These are phyloP conservation scores for Eimeria maxima DNA, from an alignment of 169 alveolate genomes.

Conservation along the genomic window DNA sequence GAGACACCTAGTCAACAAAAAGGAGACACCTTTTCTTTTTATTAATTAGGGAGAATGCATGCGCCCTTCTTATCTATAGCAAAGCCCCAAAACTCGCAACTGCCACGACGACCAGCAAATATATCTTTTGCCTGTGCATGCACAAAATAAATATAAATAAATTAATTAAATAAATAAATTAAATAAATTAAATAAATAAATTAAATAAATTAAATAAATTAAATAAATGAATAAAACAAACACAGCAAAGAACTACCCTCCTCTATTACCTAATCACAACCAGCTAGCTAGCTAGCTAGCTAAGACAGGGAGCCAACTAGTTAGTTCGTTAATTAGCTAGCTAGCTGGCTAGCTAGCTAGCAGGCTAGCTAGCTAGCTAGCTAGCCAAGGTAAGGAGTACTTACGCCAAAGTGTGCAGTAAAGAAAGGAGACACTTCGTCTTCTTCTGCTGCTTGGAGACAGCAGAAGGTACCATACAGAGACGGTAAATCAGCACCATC, in stretches of 20 bases:
- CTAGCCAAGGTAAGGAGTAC: not conserved
- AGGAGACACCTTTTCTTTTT: not conserved
- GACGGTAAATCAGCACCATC: not conserved
- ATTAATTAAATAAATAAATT: not conserved
- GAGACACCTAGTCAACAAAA: constrained; percentile 20
- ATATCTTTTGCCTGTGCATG: constrained; percentile 18
- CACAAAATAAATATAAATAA: not conserved
- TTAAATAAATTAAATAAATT: not conserved
- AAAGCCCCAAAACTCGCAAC: constrained; percentile 48
- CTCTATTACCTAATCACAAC: too few species aligned
- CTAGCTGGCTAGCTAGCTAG: not conserved
- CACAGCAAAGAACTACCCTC: not conserved
- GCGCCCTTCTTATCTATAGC: constrained; percentile 7
- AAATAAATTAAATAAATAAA: not conserved
- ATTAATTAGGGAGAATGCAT: not conserved
- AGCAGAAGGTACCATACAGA: not conserved
- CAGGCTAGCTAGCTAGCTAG: not conserved
- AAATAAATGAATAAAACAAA: not conserved
- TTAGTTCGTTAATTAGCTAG: not conserved
- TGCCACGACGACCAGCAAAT: constrained; percentile 26
- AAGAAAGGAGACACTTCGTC: not conserved
- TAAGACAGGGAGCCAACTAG: not conserved
- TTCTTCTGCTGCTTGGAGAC: not conserved
- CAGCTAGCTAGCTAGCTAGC: not conserved
- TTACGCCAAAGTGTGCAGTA: constrained; percentile 6